Conservation (phyloP, 257 asterid species). For the Marsdenia floribunda region DNA sequence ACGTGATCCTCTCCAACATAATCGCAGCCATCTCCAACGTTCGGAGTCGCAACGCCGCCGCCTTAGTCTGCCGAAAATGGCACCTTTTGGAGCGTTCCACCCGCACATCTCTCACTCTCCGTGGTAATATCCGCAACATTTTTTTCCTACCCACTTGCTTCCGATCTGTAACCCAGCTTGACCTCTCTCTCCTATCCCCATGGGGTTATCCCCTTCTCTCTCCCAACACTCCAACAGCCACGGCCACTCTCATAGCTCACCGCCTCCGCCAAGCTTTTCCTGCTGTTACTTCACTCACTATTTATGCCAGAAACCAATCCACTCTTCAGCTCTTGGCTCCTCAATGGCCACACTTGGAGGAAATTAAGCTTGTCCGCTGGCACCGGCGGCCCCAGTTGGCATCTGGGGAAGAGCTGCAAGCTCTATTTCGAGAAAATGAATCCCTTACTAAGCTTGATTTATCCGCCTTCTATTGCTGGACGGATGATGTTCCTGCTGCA, state of each 20-base stretch:
- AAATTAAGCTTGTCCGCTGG: conserved; percentile 78
- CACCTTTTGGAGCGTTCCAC: conserved; percentile 58
- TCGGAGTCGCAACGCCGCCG: conserved; percentile 76
- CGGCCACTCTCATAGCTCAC: conserved; percentile 46
- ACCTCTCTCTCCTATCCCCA: conserved; percentile 79
- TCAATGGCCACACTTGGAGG: conserved; percentile 42
- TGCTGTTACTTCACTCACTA: conserved; percentile 37
- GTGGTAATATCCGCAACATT: conserved; percentile 71
- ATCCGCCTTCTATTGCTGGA: conserved; percentile 80
- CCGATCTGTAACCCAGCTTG: conserved; percentile 54
- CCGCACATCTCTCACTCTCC: conserved; percentile 72
- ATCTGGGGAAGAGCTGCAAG: conserved; percentile 61
- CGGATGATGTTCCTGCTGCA: conserved; percentile 71
- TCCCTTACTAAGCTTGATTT: conserved; percentile 46
- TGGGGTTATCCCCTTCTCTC: conserved; percentile 79
- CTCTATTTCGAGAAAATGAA: conserved; percentile 30
- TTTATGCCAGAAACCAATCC: conserved; percentile 54
- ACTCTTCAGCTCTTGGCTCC: conserved; percentile 43
- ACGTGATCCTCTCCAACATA: conserved; percentile 60
- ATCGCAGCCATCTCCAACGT: conserved; percentile 62
- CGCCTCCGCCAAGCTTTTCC: conserved; percentile 70
- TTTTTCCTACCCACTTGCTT: conserved; percentile 64
- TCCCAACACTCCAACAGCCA: conserved; percentile 26
- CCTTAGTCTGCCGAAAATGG: conserved; percentile 74
- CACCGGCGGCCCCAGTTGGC: conserved; percentile 75